Evolutionary conservation across 176 grass and related monocot genomes (phyloP).

Genomic region (Puya raimondii): DNA sequence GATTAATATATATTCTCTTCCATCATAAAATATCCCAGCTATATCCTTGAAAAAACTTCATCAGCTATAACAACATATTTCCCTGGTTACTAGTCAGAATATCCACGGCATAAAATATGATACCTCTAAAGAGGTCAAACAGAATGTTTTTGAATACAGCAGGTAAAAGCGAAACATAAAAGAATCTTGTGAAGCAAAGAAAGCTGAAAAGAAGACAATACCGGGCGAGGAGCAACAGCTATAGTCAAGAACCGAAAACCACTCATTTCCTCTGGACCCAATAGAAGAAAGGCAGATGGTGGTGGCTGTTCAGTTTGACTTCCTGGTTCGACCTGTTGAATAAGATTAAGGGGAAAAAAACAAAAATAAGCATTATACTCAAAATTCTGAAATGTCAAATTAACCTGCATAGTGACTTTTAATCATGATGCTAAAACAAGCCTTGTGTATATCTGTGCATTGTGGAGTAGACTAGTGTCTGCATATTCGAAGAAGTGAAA

Average conservation of each 20-base stretch:
- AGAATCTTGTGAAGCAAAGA: slow-evolving; percentile 21
- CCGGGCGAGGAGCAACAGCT: slow-evolving; percentile 81
- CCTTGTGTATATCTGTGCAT: too few relatives aligned
- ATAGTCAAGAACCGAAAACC: slow-evolving; percentile 83
- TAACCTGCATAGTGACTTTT: too few relatives aligned
- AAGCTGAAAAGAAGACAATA: slow-evolving; percentile 37
- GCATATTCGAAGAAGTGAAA: too few relatives aligned
- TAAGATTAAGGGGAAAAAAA: slow-evolving; percentile 13
- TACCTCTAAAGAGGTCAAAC: background rate
- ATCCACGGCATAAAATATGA: background rate
- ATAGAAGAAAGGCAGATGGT: slow-evolving; percentile 75
- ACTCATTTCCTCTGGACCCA: slow-evolving; percentile 70
- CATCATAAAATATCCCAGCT: background rate
- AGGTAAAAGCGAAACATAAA: background rate
- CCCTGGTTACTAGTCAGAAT: background rate
- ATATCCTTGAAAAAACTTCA: background rate
- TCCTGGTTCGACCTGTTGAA: slow-evolving; percentile 82
- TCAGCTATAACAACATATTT: background rate
- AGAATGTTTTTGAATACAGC: too few relatives aligned
- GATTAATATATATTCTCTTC: background rate
- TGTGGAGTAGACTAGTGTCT: too few relatives aligned
- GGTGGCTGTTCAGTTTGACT: slow-evolving; percentile 96
- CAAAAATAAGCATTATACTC: background rate
- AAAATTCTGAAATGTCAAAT: too few relatives aligned
- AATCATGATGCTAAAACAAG: too few relatives aligned